Percentiles rank a stretch among this genome's conserved stretches.
Conservation (phyloP, 768 basidiomycete genomes). For the Pleurotus giganteus region DNA sequence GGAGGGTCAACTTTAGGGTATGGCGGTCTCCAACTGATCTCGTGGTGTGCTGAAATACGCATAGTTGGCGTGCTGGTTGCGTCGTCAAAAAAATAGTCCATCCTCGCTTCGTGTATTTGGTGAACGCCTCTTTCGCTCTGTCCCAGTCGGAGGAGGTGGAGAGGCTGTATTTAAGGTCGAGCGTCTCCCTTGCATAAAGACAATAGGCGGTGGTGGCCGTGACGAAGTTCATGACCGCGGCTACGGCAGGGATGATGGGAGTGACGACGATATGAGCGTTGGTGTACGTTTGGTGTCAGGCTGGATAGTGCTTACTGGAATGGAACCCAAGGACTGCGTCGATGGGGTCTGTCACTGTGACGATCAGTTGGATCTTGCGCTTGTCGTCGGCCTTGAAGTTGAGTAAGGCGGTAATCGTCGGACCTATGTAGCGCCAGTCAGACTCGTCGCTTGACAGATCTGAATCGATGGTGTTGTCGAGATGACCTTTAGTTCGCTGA, state of each 20-base stretch:
- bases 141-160: constrained; percentile 9
- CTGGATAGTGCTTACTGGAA: constrained; percentile 19
- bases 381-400: no score
- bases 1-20: no score
- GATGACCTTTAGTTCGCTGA: no score
- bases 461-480: no score
- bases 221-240: constrained; percentile 44
- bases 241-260: no score
- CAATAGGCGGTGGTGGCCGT: constrained; percentile 35
- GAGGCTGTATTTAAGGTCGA: constrained; percentile 29
- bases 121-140: constrained; percentile 13
- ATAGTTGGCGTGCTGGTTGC: no score
- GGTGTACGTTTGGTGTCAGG: not conserved
- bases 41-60: no score
- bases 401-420: no score
- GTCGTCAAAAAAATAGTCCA: no score
- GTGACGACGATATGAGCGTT: not conserved
- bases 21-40: no score
- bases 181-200: constrained; percentile 38
- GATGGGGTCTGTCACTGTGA: not conserved
- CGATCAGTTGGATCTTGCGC: not conserved
- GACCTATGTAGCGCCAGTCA: no score
- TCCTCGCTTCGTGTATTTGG: constrained; percentile 35
- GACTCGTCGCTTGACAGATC: no score
- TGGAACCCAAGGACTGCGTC: not conserved